Evolutionary conservation across 2,329 filamentous ascomycete genomes (phyloP).

Genomic region (Colletotrichum orbiculare): DNA sequence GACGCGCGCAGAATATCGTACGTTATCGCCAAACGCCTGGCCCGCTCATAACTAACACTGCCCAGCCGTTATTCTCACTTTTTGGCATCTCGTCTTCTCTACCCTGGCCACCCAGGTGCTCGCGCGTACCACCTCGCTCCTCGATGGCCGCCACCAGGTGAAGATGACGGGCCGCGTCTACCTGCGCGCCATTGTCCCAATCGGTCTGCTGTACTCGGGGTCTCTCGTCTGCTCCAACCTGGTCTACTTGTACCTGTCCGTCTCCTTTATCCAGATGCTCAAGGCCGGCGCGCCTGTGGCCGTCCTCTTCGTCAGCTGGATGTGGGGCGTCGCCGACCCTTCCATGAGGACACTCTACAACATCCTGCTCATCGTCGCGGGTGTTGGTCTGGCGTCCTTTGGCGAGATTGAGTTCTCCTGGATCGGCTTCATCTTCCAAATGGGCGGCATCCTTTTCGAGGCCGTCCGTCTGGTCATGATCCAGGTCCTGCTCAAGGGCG

Average conservation of each 20-base stretch:
- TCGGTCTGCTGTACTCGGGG: constrained; percentile 73
- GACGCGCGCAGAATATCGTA: constrained; percentile 56
- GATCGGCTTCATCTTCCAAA: constrained; percentile 75
- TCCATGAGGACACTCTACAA: constrained; percentile 57
- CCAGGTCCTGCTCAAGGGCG: constrained; percentile 80
- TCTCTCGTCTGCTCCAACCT: constrained; percentile 75
- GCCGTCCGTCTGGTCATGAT: constrained; percentile 87
- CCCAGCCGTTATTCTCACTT: constrained; percentile 68
- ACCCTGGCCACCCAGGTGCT: constrained; percentile 74
- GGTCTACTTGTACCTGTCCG: constrained; percentile 74
- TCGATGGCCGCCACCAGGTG: constrained; percentile 71
- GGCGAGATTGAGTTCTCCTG: constrained; percentile 78
- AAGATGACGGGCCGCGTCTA: constrained; percentile 71
- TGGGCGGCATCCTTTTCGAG: constrained; percentile 82
- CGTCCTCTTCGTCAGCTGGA: constrained; percentile 74
- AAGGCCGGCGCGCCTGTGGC: constrained; percentile 76
- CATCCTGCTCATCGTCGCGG: constrained; percentile 62
- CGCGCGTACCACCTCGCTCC: constrained; percentile 70
- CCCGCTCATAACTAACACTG: constrained; percentile 12
- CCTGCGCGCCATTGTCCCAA: constrained; percentile 72
- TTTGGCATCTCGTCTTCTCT: constrained; percentile 76
- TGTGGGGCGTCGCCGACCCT: constrained; percentile 62
- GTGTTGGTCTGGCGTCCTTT: constrained; percentile 62
- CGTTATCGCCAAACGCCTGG: constrained; percentile 39
- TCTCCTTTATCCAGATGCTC: constrained; percentile 78